Evolutionary conservation across 345 rosid species (phyloP).

Genomic region (Eucalyptus regnans): DNA sequence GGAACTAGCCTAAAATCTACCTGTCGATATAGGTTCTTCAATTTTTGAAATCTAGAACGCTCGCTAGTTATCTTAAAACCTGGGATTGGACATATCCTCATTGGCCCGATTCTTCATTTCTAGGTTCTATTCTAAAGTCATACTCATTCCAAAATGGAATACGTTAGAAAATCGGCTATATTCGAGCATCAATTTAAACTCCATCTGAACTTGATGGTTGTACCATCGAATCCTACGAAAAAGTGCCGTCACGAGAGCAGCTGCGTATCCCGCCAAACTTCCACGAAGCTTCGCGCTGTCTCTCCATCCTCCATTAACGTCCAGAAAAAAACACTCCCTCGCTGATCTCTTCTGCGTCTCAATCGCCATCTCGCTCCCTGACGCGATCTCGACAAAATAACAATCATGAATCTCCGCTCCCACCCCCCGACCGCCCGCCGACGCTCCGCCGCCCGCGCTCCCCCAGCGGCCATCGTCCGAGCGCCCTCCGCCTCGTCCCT

Average conservation of each 20-base stretch:
- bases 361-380: not conserved
- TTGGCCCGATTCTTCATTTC: accelerated
- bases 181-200: not conserved
- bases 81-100: too few relatives aligned
- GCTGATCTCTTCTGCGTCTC: not conserved
- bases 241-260: not conserved
- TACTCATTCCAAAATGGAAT: accelerated
- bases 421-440: not conserved
- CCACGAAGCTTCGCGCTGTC: constrained; percentile 1
- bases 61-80: accelerated
- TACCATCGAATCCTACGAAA: not conserved
- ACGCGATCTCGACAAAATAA: not conserved
- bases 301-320: not conserved
- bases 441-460: not conserved
- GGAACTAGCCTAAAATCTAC: accelerated
- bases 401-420: not conserved
- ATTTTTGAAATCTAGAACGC: accelerated
- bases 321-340: not conserved
- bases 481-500: not conserved
- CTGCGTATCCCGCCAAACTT: not conserved
- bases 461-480: not conserved
- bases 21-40: accelerated
- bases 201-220: not conserved
- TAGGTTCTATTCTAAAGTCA: too few relatives aligned
- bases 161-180: not conserved